Conservation (phyloP, 1,139 yeast species). For the Sugiyamaella castrensis region DNA sequence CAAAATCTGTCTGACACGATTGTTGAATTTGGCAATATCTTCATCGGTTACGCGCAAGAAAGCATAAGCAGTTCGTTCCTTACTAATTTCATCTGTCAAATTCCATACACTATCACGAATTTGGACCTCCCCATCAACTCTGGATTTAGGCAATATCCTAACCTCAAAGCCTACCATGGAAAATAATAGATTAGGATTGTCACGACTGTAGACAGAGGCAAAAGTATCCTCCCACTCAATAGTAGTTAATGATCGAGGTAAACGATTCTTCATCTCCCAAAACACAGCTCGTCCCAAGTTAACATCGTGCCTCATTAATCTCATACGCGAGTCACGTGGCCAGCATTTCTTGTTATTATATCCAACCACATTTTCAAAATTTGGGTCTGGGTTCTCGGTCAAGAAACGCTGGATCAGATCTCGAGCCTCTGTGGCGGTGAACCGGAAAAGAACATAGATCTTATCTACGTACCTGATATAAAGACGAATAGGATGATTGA, state of each 20-base stretch:
- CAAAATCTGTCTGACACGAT: constrained; percentile 81
- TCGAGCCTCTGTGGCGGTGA: constrained; percentile 67
- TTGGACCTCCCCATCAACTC: constrained; percentile 44
- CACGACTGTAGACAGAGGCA: constrained; percentile 85
- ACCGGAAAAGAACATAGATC: constrained; percentile 74
- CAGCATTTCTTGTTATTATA: constrained; percentile 89
- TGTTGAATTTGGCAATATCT: constrained; percentile 76
- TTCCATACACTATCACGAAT: constrained; percentile 90
- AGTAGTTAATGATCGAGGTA: constrained; percentile 71
- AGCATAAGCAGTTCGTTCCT: constrained; percentile 89
- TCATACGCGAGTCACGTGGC: constrained; percentile 93
- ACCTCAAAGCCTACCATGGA: constrained; percentile 96
- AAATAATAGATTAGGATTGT: constrained; percentile 83
- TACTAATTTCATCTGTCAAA: constrained; percentile 63
- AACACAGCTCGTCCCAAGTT: constrained; percentile 87
- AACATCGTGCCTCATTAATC: constrained; percentile 86
- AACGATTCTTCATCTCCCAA: constrained; percentile 81
- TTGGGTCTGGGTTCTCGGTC: constrained; percentile 88
- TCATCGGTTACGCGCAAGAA: constrained; percentile 77
- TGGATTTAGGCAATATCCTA: constrained; percentile 71
- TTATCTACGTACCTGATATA: constrained; percentile 84
- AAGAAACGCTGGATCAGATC: constrained; percentile 74
- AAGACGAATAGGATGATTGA: constrained; percentile 67
- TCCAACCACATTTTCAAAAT: constrained; percentile 80
- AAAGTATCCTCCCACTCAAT: constrained; percentile 79